Conservation (phyloP, 2,329 filamentous ascomycete species). For the Talaromyces amestolkiae region DNA sequence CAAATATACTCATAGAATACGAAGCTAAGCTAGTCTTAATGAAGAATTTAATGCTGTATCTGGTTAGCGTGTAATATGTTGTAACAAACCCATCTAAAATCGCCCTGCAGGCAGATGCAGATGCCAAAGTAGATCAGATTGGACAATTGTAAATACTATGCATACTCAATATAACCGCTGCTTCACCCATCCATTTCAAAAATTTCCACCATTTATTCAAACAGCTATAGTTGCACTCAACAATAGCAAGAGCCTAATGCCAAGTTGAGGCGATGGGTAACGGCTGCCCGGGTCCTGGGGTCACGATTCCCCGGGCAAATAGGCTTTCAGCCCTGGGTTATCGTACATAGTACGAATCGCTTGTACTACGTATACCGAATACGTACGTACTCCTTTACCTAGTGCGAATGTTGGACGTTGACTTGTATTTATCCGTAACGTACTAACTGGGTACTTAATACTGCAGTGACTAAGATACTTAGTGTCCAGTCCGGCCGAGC, state of each 20-base stretch:
- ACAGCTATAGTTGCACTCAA: background rate
- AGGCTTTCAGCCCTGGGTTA: conserved; percentile 5
- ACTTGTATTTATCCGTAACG: background rate
- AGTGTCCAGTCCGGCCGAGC: background rate
- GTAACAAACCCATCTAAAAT: background rate
- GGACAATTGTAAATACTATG: background rate
- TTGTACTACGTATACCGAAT: background rate
- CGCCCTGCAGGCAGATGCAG: background rate
- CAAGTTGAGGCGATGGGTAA: background rate
- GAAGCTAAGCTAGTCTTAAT: background rate
- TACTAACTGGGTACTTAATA: background rate
- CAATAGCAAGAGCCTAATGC: background rate
- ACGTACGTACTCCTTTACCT: background rate
- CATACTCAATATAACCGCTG: background rate
- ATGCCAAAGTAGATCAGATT: background rate
- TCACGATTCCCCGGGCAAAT: conserved; percentile 1
- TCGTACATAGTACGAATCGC: background rate
- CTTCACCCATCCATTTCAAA: background rate
- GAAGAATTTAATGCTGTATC: background rate
- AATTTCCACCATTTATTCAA: background rate
- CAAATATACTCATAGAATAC: background rate
- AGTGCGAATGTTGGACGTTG: background rate
- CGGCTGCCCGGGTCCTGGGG: background rate
- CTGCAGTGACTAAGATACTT: background rate
- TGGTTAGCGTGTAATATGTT: background rate